A percentile compares a stretch with the other conserved stretches of the same genome.
Conservation (phyloP, 148 eudicot species). For the Limonium bicolor region DNA sequence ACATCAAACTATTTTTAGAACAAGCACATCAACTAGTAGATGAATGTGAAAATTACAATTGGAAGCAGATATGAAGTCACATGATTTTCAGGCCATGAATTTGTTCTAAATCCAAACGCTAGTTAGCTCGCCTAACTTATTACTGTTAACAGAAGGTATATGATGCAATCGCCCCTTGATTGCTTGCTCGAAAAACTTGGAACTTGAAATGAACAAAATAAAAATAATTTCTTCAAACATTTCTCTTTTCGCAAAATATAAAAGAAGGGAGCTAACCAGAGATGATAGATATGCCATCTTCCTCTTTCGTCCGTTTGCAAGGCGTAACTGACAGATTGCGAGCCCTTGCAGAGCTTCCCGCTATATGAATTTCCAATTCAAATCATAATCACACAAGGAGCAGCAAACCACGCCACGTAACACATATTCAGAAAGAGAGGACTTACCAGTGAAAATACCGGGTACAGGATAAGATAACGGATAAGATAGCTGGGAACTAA, state of each 20-base stretch:
- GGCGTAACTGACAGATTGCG: conserved; percentile 12
- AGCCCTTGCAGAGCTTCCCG: conserved; percentile 6
- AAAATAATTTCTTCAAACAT: too few relatives aligned
- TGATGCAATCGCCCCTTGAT: too few relatives aligned
- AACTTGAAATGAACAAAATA: too few relatives aligned
- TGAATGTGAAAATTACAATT: background rate
- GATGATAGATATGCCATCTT: conserved; percentile 31
- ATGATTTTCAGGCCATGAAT: background rate
- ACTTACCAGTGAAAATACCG: conserved; percentile 14
- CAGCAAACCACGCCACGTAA: background rate
- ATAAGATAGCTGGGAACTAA: conserved; percentile 9
- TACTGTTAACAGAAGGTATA: too few relatives aligned
- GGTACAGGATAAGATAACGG: conserved; percentile 11
- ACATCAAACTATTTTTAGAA: conserved; percentile 8
- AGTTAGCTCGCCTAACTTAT: too few relatives aligned
- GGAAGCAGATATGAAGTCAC: background rate
- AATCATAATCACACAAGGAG: background rate
- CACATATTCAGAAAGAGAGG: background rate
- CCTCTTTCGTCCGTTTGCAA: conserved; percentile 39
- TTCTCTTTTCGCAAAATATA: too few relatives aligned
- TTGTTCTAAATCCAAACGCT: too few relatives aligned
- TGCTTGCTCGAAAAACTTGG: too few relatives aligned
- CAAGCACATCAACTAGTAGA: background rate
- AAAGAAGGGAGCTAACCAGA: conserved; percentile 39
- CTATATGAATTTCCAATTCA: conserved; percentile 16